Conservation (phyloP, 2,329 filamentous ascomycete species). For the Immersiporthe knoxdaviesiana region DNA sequence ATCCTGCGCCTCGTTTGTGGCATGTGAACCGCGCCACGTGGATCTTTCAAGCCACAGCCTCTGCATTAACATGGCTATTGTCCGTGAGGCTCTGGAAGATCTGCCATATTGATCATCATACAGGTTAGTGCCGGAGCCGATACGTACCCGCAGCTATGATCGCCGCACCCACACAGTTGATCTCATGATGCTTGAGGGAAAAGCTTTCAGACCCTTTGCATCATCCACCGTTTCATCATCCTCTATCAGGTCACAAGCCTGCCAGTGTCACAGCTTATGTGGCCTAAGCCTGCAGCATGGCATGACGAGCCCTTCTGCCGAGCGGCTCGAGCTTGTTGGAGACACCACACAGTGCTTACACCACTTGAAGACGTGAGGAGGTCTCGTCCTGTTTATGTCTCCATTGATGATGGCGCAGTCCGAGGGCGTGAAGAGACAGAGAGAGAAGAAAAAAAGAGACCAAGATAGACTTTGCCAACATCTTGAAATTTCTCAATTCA, state of each 20-base stretch:
- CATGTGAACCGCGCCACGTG: not conserved
- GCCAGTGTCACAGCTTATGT: not conserved
- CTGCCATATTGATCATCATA: slow-evolving; percentile 6
- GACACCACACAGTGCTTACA: not conserved
- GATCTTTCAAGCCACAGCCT: not conserved
- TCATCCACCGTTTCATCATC: slow-evolving; percentile 3
- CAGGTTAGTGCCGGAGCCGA: not conserved
- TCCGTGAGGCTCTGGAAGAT: slow-evolving; percentile 2
- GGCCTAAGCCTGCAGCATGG: not conserved
- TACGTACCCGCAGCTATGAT: slow-evolving; percentile 6
- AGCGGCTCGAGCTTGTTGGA: not conserved
- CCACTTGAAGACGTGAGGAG: not conserved
- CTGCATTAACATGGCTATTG: not conserved
- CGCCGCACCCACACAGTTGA: slow-evolving; percentile 1
- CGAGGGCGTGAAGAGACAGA: not conserved
- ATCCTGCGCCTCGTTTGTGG: not conserved
- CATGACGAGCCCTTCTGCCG: not conserved
- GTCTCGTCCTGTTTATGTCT: not conserved
- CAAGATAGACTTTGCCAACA: not conserved
- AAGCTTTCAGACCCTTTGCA: not conserved
- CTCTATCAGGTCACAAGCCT: not conserved
- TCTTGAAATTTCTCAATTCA: no score
- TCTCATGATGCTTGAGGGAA: not conserved
- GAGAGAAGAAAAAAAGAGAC: not conserved
- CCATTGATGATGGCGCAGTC: not conserved